Percentiles rank a stretch among this genome's conserved stretches.
phyloP scores from a whole-genome alignment of 176 grass and related monocot genomes.

The Carex littledalei region DNA sequence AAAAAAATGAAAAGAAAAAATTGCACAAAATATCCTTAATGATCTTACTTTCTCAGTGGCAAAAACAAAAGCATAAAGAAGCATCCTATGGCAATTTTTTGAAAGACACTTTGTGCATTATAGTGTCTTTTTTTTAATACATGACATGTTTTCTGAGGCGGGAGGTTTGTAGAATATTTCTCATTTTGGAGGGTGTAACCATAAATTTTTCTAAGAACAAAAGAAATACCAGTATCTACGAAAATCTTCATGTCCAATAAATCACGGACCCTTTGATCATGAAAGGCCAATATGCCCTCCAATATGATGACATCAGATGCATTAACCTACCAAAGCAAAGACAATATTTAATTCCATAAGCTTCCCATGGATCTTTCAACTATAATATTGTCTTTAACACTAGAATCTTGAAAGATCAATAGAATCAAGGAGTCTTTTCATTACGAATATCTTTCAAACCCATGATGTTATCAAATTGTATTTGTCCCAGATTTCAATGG shows the following conservation, averaged over 20 bases:
- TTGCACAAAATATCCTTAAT: neutral
- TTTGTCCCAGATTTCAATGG: neutral
- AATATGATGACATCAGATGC: conserved; percentile 98
- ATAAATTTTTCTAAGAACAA: conserved; percentile 3
- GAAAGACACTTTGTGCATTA: neutral
- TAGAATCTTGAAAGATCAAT: neutral
- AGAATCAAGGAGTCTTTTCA: neutral
- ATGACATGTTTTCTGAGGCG: neutral
- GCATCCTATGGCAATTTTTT: neutral
- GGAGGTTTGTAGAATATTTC: neutral
- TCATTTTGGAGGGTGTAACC: neutral
- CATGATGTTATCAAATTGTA: neutral
- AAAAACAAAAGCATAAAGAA: neutral
- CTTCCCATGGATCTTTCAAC: neutral
- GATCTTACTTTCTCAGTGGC: neutral
- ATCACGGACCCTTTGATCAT: conserved; percentile 85
- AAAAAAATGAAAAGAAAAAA: neutral
- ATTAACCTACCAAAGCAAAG: conserved; percentile 62
- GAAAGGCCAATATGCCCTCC: conserved; percentile 97
- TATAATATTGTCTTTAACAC: neutral
- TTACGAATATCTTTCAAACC: neutral
- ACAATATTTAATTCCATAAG: neutral
- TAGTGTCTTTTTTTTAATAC: neutral
- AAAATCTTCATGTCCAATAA: conserved; percentile 99
- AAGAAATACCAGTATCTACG: conserved; percentile 77